Conservation (phyloP, 345 rosid genomes). For the Cardamine resedifolia region DNA sequence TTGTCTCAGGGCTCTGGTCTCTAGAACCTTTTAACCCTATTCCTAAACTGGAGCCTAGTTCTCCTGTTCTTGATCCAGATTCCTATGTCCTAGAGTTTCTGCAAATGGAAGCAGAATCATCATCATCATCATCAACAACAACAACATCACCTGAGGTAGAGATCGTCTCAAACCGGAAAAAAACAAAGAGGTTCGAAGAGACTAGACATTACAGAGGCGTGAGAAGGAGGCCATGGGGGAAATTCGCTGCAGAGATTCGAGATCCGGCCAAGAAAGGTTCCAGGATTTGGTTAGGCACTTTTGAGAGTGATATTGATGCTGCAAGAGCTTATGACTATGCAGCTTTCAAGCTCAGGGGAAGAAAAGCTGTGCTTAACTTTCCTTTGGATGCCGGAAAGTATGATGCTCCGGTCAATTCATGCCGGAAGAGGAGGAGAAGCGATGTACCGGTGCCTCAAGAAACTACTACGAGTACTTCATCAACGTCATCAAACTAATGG, state of each 20-base stretch:
- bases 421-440: conserved; percentile 57
- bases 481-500: conserved; percentile 30
- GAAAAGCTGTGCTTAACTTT: conserved; percentile 83
- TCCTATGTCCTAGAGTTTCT: conserved; percentile 25
- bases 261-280: conserved; percentile 77
- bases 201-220: conserved; percentile 79
- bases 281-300: conserved; percentile 94
- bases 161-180: conserved; percentile 23
- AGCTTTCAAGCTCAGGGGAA: conserved; percentile 82
- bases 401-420: conserved; percentile 45
- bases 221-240: conserved; percentile 92
- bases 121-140: conserved; percentile 18
- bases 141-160: conserved; percentile 37
- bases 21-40: conserved; percentile 35
- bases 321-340: conserved; percentile 90
- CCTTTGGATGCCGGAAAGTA: conserved; percentile 73
- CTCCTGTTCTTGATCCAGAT: conserved; percentile 37
- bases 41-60: conserved; percentile 43
- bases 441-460: conserved; percentile 25
- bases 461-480: conserved; percentile 13
- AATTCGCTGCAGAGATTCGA: conserved; percentile 91
- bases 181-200: conserved; percentile 23
- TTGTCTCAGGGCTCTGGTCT: conserved; percentile 36
- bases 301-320: conserved; percentile 66
- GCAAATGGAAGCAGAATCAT: conserved; percentile 29